phyloP scores from a whole-genome alignment of 768 basidiomycete genomes.

The Termitomyces titanicus region DNA sequence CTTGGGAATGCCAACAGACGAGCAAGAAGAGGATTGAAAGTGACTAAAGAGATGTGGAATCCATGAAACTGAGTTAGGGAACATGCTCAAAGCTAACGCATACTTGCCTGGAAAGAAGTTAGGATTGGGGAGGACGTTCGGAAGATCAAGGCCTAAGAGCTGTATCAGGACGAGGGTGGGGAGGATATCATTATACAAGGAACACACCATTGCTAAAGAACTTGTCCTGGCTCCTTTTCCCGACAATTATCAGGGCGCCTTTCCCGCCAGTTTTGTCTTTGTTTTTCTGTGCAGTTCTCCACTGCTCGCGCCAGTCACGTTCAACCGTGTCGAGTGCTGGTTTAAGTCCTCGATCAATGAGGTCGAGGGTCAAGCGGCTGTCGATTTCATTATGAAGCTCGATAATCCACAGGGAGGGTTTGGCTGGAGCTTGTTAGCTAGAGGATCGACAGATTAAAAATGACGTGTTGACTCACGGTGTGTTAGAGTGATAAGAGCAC shows the following conservation, averaged over 20 bases:
- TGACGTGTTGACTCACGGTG: conserved; percentile 43
- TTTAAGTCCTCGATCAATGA: conserved; percentile 58
- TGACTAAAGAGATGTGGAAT: conserved; percentile 38
- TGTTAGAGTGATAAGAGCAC: conserved; percentile 63
- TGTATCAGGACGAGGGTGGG: background rate
- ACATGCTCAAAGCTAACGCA: conserved; percentile 1
- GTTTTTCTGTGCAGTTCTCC: conserved; percentile 37
- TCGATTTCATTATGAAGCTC: conserved; percentile 80
- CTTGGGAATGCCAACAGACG: conserved; percentile 76
- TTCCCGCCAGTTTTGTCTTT: conserved; percentile 51
- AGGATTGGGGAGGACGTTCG: conserved; percentile 44
- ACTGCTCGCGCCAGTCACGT: conserved; percentile 60
- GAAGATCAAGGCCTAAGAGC: conserved; percentile 61
- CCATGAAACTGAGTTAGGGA: background rate
- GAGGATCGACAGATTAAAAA: background rate
- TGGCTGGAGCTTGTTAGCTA: conserved; percentile 36
- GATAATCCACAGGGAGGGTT: conserved; percentile 64
- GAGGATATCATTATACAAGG: background rate
- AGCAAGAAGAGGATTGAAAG: conserved; percentile 68
- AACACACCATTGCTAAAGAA: conserved; percentile 81
- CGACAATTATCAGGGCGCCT: conserved; percentile 76
- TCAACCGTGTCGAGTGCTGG: conserved; percentile 76
- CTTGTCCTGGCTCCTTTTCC: conserved; percentile 73
- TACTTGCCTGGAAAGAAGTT: conserved; percentile 63
- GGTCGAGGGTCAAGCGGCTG: conserved; percentile 56